Percentiles rank a stretch among this genome's conserved stretches.
Conservation (phyloP, 352 stramenopile species). For the Pythium phragmiticola region DNA sequence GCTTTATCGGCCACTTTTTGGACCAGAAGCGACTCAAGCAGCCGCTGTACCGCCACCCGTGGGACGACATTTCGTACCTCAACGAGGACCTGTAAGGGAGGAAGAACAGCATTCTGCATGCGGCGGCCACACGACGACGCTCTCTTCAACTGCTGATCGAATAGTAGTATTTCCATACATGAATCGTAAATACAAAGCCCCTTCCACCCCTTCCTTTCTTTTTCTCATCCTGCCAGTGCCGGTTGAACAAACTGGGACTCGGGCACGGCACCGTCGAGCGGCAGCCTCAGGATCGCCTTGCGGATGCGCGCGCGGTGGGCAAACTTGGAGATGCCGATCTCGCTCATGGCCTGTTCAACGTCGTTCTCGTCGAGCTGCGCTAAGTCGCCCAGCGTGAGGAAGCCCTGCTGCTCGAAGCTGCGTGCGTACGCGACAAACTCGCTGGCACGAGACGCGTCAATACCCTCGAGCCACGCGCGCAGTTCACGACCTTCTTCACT, state of each 20-base stretch:
- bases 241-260: slow-evolving; percentile 25
- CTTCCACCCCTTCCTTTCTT: not conserved
- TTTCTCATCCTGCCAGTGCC: slow-evolving; percentile 34
- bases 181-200: slow-evolving; percentile 26
- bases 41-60: slow-evolving; percentile 96
- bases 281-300: slow-evolving; percentile 65
- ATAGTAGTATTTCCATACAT: no score
- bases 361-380: slow-evolving; percentile 63
- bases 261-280: slow-evolving; percentile 12
- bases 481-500: slow-evolving; percentile 31
- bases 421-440: slow-evolving; percentile 63
- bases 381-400: slow-evolving; percentile 52
- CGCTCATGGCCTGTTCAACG: slow-evolving; percentile 73
- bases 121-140: no score
- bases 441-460: slow-evolving; percentile 42
- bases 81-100: slow-evolving; percentile 65
- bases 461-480: slow-evolving; percentile 50
- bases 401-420: slow-evolving; percentile 66
- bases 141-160: no score
- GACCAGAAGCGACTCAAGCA: slow-evolving; percentile 98
- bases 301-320: slow-evolving; percentile 63
- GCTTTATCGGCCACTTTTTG: slow-evolving; percentile 95
- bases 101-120: not conserved
- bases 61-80: slow-evolving; percentile 97
- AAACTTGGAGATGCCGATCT: slow-evolving; percentile 76